These are phyloP conservation scores for Albizia julibrissin DNA, from an alignment of 306 rosid species.

Conservation along the genomic window DNA sequence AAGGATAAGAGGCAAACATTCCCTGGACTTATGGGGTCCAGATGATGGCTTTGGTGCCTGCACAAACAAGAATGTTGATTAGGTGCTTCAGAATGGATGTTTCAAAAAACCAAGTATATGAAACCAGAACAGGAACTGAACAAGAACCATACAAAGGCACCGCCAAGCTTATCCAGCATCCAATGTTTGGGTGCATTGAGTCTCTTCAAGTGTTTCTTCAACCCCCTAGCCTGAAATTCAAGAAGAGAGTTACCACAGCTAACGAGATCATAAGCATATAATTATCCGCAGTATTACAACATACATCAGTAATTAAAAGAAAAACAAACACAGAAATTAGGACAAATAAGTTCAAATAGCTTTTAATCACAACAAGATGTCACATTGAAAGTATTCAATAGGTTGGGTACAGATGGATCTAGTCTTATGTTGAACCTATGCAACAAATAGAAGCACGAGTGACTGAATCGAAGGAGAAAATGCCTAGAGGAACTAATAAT, in stretches of 20 bases:
- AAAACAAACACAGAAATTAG: not conserved
- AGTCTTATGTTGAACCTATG: too few relatives aligned
- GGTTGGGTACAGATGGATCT: too few relatives aligned
- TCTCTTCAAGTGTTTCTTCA: slow-evolving; percentile 76
- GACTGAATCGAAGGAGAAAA: not conserved
- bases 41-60: slow-evolving; percentile 75
- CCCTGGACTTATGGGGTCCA: slow-evolving; percentile 67
- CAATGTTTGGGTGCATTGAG: slow-evolving; percentile 79
- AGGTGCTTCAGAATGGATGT: not conserved
- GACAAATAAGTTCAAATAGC: not conserved
- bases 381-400: not conserved
- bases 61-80: slow-evolving; percentile 3
- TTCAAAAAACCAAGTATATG: not conserved
- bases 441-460: not conserved
- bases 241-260: not conserved
- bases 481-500: not conserved
- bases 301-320: not conserved
- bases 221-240: slow-evolving; percentile 65
- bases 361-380: not conserved
- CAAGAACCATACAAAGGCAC: slow-evolving; percentile 41
- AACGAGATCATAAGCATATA: not conserved
- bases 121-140: not conserved
- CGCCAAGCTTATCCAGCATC: slow-evolving; percentile 83
- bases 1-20: slow-evolving; percentile 62
- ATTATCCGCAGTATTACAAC: too few relatives aligned